Base-by-base conservation (phyloP, 164 flowering plant genomes). In the Aristolochia californica region DNA sequence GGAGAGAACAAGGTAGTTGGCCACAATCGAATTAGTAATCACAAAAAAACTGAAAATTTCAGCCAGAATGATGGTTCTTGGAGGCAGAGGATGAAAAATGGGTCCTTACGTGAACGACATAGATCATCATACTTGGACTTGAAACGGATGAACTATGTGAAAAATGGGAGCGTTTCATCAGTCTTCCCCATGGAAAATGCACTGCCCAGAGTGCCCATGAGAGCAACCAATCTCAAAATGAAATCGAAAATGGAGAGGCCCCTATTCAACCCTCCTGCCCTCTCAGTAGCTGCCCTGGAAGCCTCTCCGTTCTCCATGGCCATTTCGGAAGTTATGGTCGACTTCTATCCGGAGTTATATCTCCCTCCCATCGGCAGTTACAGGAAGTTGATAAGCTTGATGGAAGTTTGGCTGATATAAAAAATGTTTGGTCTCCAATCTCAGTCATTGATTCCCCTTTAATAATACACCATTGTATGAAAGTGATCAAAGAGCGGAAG, bases 141-240 rank as follows among this genome's bases (percentile, higher is more conserved):
- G 67, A 90, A 90, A 73, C 82, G 93, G 67, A 90, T 76, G 77
- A 78, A 85, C 67, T 87, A 87, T 49, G 90, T 87, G 81, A 87
- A 82, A 70, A 90, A 87, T 4, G 95, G 97, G 49, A 90, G 91
- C 2, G 84, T 83, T 38, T 90, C 75, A 22, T 85, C 75, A n/a
- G 91, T 75, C 0, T 83, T 83, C 34, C 82, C 95, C 97, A 90
- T 87, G 51, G 77, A 26, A 22, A 75, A 66, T 13, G 95, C 77
- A 5, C 86, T 87, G 1, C 77, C 85, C 2, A 90, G 64, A 38
- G 83, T 65, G 1, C 84, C 69, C 0, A 59, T 72, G 9, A 85
- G 49, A 1, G 83, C 87, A 43, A 65, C 64, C 18, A 90, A 1
- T 68, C 97, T 77, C 1, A 87, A 59, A 44, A 90, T 56, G 70